Evolutionary conservation across 1,284 basidiomycete genomes (phyloP).

Genomic region (Trichosporon sp.): DNA sequence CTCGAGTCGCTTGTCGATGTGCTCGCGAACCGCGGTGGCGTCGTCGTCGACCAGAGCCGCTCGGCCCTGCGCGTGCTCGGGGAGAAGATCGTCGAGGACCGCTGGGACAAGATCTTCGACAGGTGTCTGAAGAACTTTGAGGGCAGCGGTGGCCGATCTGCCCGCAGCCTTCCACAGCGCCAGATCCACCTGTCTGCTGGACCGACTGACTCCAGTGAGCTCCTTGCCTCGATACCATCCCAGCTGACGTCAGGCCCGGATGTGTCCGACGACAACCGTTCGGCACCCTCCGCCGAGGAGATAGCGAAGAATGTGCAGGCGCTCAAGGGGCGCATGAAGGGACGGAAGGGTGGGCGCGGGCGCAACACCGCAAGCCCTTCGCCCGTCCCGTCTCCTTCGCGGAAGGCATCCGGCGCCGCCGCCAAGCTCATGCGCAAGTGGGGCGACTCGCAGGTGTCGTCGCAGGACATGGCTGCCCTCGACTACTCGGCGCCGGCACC

Average conservation of each 20-base stretch:
- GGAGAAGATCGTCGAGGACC: slow-evolving; percentile 35
- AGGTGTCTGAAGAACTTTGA: slow-evolving; percentile 42
- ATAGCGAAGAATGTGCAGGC: slow-evolving; percentile 90
- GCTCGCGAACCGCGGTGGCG: slow-evolving; percentile 56
- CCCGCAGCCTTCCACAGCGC: slow-evolving; percentile 10
- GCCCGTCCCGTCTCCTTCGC: slow-evolving; percentile 29
- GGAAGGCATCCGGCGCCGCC: slow-evolving; percentile 51
- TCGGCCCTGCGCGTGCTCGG: slow-evolving; percentile 30
- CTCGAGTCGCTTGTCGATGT: slow-evolving; percentile 74
- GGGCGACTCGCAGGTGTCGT: slow-evolving; percentile 73
- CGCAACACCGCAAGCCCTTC: slow-evolving; percentile 56
- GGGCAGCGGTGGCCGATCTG: not conserved
- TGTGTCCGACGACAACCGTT: slow-evolving; percentile 21
- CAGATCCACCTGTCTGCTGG: slow-evolving; percentile 31
- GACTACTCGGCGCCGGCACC: slow-evolving; percentile 65
- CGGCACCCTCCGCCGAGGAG: slow-evolving; percentile 60
- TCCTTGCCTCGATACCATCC: not conserved
- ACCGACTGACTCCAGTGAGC: slow-evolving; percentile 28
- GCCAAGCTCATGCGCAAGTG: slow-evolving; percentile 84
- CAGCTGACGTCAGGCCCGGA: slow-evolving; percentile 55
- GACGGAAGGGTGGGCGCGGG: slow-evolving; percentile 55
- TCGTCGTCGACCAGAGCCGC: slow-evolving; percentile 40
- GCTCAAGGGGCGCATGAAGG: slow-evolving; percentile 68
- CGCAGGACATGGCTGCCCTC: slow-evolving; percentile 80
- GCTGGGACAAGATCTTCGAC: slow-evolving; percentile 46